Conservation (phyloP, 306 rosid genomes). For the Cucurbita moschata region DNA sequence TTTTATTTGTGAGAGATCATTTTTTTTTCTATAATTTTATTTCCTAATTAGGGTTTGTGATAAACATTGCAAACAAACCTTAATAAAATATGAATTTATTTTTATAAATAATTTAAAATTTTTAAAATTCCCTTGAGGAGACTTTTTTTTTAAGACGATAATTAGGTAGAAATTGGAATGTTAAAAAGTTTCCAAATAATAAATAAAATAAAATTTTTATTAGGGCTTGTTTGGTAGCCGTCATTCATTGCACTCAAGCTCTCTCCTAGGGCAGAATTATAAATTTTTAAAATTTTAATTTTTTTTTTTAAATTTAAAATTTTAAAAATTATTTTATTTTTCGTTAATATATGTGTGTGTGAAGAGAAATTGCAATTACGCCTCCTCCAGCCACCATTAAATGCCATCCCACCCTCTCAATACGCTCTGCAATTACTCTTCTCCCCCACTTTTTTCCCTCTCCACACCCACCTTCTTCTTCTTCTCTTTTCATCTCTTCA, state of each 20-base stretch:
- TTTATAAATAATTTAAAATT: too few relatives aligned
- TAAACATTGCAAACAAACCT: neutral
- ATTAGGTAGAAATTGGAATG: neutral
- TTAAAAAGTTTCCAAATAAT: neutral
- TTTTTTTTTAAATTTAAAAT: neutral
- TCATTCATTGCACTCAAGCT: constrained; percentile 9
- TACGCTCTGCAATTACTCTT: constrained; percentile 81
- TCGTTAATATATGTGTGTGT: constrained; percentile 7
- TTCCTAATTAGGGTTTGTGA: neutral
- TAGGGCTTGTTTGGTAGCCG: constrained; percentile 13
- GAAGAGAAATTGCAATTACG: constrained; percentile 58
- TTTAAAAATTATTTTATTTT: neutral
- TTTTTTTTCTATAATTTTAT: neutral
- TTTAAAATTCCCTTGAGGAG: neutral
- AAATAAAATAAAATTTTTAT: neutral
- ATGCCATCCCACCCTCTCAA: constrained; percentile 98
- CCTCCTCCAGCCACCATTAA: constrained; percentile 63
- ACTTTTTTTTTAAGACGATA: neutral
- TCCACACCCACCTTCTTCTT: constrained; percentile 25
- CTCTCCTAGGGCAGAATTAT: constrained; percentile 4
- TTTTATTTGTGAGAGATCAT: neutral
- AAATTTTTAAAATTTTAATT: too few relatives aligned
- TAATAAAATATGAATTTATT: neutral
- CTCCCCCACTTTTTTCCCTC: neutral
- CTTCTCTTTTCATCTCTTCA: neutral